Conservation (phyloP, 768 basidiomycete species). For the Lactarius evosmus region DNA sequence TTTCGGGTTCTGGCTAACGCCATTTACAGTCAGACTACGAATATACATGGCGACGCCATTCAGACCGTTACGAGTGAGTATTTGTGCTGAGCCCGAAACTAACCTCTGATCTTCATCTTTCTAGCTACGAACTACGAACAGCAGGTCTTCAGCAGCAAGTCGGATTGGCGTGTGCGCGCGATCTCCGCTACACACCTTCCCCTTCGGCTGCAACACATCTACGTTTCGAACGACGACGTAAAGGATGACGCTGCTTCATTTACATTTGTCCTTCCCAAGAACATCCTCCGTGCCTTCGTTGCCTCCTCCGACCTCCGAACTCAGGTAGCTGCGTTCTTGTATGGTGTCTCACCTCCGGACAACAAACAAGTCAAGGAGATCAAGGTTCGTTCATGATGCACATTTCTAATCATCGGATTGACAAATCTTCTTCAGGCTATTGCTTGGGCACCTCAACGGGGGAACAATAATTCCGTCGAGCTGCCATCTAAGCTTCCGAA, state of each 20-base stretch:
- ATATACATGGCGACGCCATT: conserved; percentile 94
- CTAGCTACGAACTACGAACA: conserved; percentile 95
- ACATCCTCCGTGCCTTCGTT: conserved; percentile 91
- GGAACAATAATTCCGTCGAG: conserved; percentile 92
- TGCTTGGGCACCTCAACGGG: conserved; percentile 96
- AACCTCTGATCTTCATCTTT: conserved; percentile 7
- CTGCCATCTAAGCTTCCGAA: conserved; percentile 86
- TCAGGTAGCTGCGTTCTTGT: conserved; percentile 92
- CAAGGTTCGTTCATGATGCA: conserved; percentile 47
- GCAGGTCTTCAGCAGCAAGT: conserved; percentile 98
- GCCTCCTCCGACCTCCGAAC: conserved; percentile 91
- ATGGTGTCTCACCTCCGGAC: conserved; percentile 89
- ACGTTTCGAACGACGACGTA: conserved; percentile 98
- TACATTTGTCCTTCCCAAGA: conserved; percentile 97
- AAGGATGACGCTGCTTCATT: conserved; percentile 94
- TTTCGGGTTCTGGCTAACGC: conserved; percentile 19
- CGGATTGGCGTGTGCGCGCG: conserved; percentile 98
- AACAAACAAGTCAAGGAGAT: conserved; percentile 99
- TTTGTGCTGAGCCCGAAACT: not conserved
- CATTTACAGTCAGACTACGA: conserved; percentile 77
- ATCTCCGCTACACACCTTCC: conserved; percentile 96
- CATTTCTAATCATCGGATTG: not conserved
- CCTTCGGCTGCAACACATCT: conserved; percentile 95
- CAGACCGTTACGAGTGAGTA: conserved; percentile 86
- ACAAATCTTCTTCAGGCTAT: conserved; percentile 51